A percentile compares a stretch with the other conserved stretches of the same genome.
Evolutionary conservation across 495 filamentous ascomycete genomes (phyloP).

Genomic region (Echria macrotheca): DNA sequence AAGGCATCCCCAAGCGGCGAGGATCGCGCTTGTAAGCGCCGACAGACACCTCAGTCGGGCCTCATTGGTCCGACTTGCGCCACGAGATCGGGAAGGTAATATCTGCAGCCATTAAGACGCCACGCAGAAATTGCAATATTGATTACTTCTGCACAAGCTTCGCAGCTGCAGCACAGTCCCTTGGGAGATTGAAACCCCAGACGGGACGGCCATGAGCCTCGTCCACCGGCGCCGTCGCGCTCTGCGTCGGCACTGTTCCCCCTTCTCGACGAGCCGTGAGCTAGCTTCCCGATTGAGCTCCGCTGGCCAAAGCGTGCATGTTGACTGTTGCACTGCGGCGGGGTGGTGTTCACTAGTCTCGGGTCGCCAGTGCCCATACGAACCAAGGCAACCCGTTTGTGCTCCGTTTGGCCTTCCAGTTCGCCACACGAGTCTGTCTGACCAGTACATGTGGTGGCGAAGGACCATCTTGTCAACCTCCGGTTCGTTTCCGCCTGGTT

Average conservation of each 20-base stretch:
- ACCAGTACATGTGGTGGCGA: no score
- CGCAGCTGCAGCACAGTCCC: not conserved
- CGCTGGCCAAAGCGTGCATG: conserved; percentile 9
- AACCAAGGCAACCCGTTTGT: not conserved
- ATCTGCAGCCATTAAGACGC: conserved; percentile 21
- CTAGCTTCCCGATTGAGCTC: conserved; percentile 12
- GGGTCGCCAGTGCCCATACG: not conserved
- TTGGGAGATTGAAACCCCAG: conserved; percentile 14
- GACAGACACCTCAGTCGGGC: not conserved
- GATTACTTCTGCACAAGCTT: conserved; percentile 7
- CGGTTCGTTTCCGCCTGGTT: no score
- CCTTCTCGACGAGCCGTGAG: conserved; percentile 4
- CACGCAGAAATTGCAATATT: conserved; percentile 22
- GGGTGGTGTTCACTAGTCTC: conserved; percentile 2
- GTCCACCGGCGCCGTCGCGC: not conserved
- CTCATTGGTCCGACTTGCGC: conserved; percentile 25
- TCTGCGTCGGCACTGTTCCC: conserved; percentile 3
- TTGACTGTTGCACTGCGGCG: conserved; percentile 11
- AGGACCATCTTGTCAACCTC: no score
- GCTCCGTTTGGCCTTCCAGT: no score
- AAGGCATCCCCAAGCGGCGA: conserved; percentile 17
- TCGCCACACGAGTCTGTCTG: no score
- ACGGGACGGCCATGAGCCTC: no score
- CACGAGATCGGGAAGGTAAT: conserved; percentile 14
- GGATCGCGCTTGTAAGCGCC: conserved; percentile 31